Evolutionary conservation across 2,329 filamentous ascomycete genomes (phyloP).

Genomic region (Aureobasidium sp.): DNA sequence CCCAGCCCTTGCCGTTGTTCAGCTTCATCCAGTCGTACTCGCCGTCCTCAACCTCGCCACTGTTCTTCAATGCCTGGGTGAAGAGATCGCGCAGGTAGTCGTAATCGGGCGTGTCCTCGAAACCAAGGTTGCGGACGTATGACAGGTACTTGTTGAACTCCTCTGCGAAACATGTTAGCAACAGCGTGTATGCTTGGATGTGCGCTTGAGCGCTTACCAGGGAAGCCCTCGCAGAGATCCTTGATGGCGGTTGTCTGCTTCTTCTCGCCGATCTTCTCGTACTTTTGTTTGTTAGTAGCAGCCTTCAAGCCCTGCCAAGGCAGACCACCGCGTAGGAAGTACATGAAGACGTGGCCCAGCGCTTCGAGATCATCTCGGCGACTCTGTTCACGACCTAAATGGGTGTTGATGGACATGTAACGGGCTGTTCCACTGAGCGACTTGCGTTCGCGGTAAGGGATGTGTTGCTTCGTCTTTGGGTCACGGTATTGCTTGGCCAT

Average conservation of each 20-base stretch:
- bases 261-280: constrained; percentile 99
- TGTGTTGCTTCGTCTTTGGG: constrained; percentile 98
- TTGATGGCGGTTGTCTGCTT: constrained; percentile 97
- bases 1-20: constrained; percentile 87
- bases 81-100: constrained; percentile 95
- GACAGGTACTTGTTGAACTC: constrained; percentile 97
- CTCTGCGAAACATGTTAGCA: constrained; percentile 44
- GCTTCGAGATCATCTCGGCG: constrained; percentile 93
- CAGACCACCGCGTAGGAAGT: constrained; percentile 57
- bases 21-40: constrained; percentile 99
- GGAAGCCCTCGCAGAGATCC: constrained; percentile 92
- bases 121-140: constrained; percentile 94
- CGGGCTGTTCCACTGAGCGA: constrained; percentile 91
- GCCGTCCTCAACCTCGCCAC: constrained; percentile 89
- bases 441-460: constrained; percentile 94
- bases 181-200: not conserved
- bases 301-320: constrained; percentile 63
- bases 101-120: constrained; percentile 97
- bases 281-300: constrained; percentile 85
- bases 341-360: constrained; percentile 61
- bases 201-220: constrained; percentile 44
- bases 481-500: constrained; percentile 99
- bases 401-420: constrained; percentile 99
- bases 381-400: constrained; percentile 91
- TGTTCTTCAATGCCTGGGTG: constrained; percentile 89